These are phyloP conservation scores for Scytalidium lignicola DNA, from an alignment of 2,329 filamentous ascomycete species.

Conservation along the genomic window DNA sequence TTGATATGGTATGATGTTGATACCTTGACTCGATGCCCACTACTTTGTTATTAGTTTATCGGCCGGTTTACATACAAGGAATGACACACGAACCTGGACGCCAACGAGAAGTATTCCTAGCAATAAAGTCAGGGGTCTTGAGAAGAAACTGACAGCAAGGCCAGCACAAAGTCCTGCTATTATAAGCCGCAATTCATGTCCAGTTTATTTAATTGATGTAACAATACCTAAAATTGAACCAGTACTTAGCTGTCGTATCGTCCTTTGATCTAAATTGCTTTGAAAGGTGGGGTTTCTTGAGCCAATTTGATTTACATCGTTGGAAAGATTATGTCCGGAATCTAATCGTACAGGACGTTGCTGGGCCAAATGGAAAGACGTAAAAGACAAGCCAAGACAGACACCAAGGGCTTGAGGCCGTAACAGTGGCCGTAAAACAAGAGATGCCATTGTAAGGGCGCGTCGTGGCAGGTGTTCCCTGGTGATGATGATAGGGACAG, in stretches of 20 bases:
- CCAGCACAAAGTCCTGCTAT: conserved; percentile 55
- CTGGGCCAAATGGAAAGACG: conserved; percentile 24
- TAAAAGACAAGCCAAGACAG: conserved; percentile 31
- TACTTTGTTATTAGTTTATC: conserved; percentile 18
- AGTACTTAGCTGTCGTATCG: conserved; percentile 27
- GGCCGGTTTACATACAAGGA: not conserved
- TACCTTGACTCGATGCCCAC: conserved; percentile 45
- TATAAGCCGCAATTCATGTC: not conserved
- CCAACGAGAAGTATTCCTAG: conserved; percentile 59
- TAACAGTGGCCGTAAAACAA: conserved; percentile 25
- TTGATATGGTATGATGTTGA: conserved; percentile 35
- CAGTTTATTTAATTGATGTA: not conserved
- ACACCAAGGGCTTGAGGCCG: conserved; percentile 27
- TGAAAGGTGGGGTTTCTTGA: not conserved
- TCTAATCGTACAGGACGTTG: conserved; percentile 29
- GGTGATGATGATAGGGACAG: too few species aligned
- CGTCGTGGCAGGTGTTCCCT: too few species aligned
- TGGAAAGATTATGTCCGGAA: not conserved
- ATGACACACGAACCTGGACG: conserved; percentile 49
- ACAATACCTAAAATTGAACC: conserved; percentile 25
- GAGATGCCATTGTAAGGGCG: conserved; percentile 17
- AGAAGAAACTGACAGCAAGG: conserved; percentile 64
- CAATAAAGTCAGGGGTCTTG: conserved; percentile 62
- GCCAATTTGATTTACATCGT: not conserved
- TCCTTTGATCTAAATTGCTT: conserved; percentile 18